Conservation (phyloP, 2,329 filamentous ascomycete species). For the Fusarium guadeloupense region DNA sequence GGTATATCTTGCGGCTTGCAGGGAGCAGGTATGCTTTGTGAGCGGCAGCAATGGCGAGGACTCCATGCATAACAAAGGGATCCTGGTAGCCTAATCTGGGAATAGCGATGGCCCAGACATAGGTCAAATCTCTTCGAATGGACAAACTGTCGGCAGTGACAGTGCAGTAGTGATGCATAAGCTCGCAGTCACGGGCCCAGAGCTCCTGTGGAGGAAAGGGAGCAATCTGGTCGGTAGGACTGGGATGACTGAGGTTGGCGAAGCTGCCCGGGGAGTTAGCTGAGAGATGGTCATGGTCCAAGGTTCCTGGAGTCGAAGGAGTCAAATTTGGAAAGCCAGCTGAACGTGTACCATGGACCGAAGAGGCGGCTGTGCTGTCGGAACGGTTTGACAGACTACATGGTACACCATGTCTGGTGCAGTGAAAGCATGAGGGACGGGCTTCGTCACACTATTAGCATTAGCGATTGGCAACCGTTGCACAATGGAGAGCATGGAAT, state of each 20-base stretch:
- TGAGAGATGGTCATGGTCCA: not conserved
- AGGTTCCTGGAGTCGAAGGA: conserved; percentile 23
- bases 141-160: conserved; percentile 40
- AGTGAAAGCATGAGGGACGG: conserved; percentile 45
- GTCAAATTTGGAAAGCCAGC: conserved; percentile 24
- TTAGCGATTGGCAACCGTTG: conserved; percentile 4
- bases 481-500: not conserved
- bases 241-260: conserved; percentile 12
- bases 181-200: conserved; percentile 39
- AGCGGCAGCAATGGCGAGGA: conserved; percentile 44
- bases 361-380: not conserved
- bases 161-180: conserved; percentile 47
- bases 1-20: conserved; percentile 35
- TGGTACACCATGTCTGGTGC: conserved; percentile 40
- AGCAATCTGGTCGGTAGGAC: conserved; percentile 32
- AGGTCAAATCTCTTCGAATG: conserved; percentile 32
- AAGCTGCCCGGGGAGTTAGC: conserved; percentile 12
- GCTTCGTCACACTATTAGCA: conserved; percentile 41
- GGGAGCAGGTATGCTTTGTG: conserved; percentile 47
- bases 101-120: conserved; percentile 42
- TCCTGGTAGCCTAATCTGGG: conserved; percentile 43
- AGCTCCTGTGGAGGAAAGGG: conserved; percentile 39
- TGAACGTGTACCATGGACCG: not conserved
- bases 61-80: conserved; percentile 45
- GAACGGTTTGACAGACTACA: conserved; percentile 40